These are phyloP conservation scores for Echeveria elegans DNA, from an alignment of 164 flowering plant genomes.

Conservation along the genomic window DNA sequence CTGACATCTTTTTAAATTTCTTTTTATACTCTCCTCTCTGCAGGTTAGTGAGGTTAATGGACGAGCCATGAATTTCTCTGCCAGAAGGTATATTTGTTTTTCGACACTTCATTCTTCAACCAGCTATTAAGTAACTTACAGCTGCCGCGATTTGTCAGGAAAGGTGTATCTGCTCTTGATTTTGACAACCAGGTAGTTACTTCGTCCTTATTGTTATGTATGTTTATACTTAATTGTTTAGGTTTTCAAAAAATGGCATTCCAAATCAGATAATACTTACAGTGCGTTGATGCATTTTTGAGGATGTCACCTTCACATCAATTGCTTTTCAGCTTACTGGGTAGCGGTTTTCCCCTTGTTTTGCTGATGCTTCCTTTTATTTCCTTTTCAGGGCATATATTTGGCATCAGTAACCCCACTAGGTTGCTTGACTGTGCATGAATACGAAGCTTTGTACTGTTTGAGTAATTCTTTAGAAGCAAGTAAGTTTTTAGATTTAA, in stretches of 20 bases:
- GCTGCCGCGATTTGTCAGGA: conserved; percentile 24
- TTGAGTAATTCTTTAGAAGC: conserved; percentile 23
- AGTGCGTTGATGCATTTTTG: neutral
- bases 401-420: conserved; percentile 75
- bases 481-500: conserved; percentile 27
- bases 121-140: neutral
- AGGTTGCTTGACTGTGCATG: conserved; percentile 85
- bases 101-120: neutral
- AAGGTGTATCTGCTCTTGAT: conserved; percentile 56
- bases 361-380: neutral
- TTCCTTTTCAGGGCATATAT: conserved; percentile 55
- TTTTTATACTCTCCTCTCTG: neutral
- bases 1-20: too few species aligned
- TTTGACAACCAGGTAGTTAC: conserved; percentile 64
- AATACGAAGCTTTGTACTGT: conserved; percentile 67
- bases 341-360: neutral
- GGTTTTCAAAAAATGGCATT: neutral
- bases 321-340: neutral
- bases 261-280: too few species aligned
- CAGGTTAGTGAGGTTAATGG: conserved; percentile 2
- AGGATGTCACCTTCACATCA: neutral
- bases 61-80: neutral
- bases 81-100: neutral
- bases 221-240: neutral
- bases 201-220: conserved; percentile 1